Percentiles rank a stretch among this genome's conserved stretches.
phyloP scores from a whole-genome alignment of 352 stramenopile species.

The Pythium coloratum region DNA sequence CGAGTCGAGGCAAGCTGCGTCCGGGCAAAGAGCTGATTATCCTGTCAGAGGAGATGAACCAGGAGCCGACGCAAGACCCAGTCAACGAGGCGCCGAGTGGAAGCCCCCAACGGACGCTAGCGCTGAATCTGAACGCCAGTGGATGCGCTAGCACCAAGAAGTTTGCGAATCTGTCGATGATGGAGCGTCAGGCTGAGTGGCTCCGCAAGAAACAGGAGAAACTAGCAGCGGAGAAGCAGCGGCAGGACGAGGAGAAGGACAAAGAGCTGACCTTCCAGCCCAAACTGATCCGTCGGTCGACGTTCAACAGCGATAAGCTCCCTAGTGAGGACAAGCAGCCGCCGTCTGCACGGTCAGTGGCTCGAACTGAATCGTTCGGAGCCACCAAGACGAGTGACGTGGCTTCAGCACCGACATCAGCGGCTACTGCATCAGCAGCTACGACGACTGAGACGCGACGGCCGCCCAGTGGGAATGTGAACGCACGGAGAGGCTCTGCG shows the following conservation, averaged over 20 bases:
- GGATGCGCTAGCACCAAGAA: slow-evolving; percentile 33
- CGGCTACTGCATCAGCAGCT: neutral
- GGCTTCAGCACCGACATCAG: neutral
- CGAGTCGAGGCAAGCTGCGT: slow-evolving; percentile 69
- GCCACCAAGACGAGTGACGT: slow-evolving; percentile 4
- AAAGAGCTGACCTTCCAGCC: slow-evolving; percentile 84
- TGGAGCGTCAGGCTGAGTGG: slow-evolving; percentile 81
- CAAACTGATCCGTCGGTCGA: slow-evolving; percentile 73
- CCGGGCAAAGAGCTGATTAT: slow-evolving; percentile 80
- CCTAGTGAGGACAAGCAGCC: slow-evolving; percentile 16
- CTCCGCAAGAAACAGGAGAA: slow-evolving; percentile 80
- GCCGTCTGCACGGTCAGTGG: slow-evolving; percentile 11
- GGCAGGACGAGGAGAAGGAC: slow-evolving; percentile 68
- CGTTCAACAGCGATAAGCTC: slow-evolving; percentile 46
- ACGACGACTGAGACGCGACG: slow-evolving; percentile 16
- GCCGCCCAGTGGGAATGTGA: slow-evolving; percentile 31
- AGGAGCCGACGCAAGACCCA: slow-evolving; percentile 17
- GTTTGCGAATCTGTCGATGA: slow-evolving; percentile 69
- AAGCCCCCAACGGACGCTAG: slow-evolving; percentile 8
- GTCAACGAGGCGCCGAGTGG: slow-evolving; percentile 10
- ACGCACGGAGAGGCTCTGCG: slow-evolving; percentile 33
- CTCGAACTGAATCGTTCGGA: slow-evolving; percentile 20
- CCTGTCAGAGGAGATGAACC: slow-evolving; percentile 47
- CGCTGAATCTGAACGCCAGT: neutral
- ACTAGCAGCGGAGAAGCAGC: slow-evolving; percentile 56